A percentile compares a stretch with the other conserved stretches of the same genome.
phyloP scores from a whole-genome alignment of 73 alveolate species.

The Symbiodinium pilosum region DNA sequence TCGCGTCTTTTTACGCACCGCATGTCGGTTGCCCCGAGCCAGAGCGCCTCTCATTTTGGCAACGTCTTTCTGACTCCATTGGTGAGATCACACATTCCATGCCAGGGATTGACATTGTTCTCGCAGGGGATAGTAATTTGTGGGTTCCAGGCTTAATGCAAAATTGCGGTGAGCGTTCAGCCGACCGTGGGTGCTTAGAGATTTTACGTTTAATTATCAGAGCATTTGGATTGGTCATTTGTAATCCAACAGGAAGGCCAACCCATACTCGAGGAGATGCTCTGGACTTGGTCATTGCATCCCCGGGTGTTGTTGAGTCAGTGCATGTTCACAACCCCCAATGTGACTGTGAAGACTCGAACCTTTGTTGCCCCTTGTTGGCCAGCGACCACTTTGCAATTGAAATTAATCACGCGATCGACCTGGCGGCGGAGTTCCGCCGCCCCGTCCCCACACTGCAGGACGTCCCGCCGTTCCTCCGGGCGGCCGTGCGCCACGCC shows the following conservation, averaged over 20 bases:
- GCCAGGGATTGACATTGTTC: not conserved
- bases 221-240: not conserved
- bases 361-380: not conserved
- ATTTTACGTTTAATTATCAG: too few relatives aligned
- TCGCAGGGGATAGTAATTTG: not conserved
- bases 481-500: too few relatives aligned
- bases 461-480: too few relatives aligned
- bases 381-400: not conserved
- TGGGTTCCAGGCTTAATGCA: not conserved
- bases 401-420: too few relatives aligned
- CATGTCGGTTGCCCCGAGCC: not conserved
- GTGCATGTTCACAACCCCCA: not conserved
- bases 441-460: too few relatives aligned
- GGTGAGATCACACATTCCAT: not conserved
- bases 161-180: not conserved
- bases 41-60: not conserved
- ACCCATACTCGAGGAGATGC: not conserved
- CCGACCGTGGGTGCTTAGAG: not conserved
- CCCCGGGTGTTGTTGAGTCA: not conserved
- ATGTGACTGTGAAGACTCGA: not conserved
- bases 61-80: not conserved
- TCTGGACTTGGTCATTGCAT: not conserved
- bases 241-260: not conserved
- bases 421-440: too few relatives aligned
- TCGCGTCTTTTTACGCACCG: not conserved